Base-by-base conservation (phyloP, 2,329 filamentous ascomycete genomes). In the Colletotrichum nymphaeae region DNA sequence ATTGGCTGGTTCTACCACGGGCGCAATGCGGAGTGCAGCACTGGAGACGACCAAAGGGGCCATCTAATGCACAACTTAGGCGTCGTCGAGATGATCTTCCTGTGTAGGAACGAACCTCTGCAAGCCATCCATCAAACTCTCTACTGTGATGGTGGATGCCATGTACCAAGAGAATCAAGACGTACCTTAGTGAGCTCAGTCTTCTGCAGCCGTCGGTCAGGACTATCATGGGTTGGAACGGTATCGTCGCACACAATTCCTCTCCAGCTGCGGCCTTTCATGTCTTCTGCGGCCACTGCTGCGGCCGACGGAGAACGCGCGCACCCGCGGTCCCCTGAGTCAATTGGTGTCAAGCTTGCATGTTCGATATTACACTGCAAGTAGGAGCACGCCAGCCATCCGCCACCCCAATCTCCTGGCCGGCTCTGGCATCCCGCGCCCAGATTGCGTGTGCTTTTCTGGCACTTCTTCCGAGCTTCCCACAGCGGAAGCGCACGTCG, bases 271-370 rank as follows among this genome's bases (percentile, higher is more conserved):
- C 24, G 24, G 5, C 1, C 28, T 14, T 19, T 35, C 26, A 26
- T n/a, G 9, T 14, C 5, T 52, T 42, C 42, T 71, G 69, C 69
- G 63, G 64, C 63, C 69, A 49, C 28, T 26, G 42, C 52, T 64
- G 59, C 59, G 37, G 32, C 59, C 62, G 22, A 24, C 28, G 12
- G 24, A 49, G 30, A 24, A 32, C 12, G 26, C 53, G 42, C 49
- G 52, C 24, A 32, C 12, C 32, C 42, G 42, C 49, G 52, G 32
- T 22, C 16, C 24, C 24, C 22, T 62, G 6, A 49, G n/a, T 19
- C 57, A 24, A 28, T 19, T 26, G 8, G 49, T 56, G 52, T 56
- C 63, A 65, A 57, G 32, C 30, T 22, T 30, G 63, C 52, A 65
- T 49, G 42, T 22, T 42, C 37, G 37, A 42, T 65, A 56, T 32